phyloP scores from a whole-genome alignment of 2,329 filamentous ascomycete genomes.

The Tricladium varicosporioides region DNA sequence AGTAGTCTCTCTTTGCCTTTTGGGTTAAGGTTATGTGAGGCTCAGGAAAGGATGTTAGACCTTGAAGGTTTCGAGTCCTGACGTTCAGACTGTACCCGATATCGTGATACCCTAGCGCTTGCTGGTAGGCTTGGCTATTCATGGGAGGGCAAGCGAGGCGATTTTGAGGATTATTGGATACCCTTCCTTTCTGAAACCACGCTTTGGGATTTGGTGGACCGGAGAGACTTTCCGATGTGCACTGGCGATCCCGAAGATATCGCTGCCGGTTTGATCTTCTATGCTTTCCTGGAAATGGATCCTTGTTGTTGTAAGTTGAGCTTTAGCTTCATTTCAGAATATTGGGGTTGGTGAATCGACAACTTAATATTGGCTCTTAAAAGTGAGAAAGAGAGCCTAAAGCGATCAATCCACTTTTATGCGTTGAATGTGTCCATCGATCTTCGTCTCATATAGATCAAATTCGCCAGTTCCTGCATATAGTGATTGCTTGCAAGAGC shows the following conservation, averaged over 20 bases:
- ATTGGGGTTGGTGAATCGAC: not conserved
- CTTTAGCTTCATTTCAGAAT: not conserved
- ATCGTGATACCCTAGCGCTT: too few species aligned
- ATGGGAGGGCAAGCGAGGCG: too few species aligned
- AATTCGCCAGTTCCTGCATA: not conserved
- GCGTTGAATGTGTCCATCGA: not conserved
- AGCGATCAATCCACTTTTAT: not conserved
- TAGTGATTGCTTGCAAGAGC: not conserved
- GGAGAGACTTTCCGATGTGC: not conserved
- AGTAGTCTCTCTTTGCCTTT: too few species aligned
- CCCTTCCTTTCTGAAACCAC: not conserved
- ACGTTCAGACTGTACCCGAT: too few species aligned
- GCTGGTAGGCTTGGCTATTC: too few species aligned
- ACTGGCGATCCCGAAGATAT: not conserved
- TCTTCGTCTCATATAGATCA: not conserved
- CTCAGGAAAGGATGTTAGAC: too few species aligned
- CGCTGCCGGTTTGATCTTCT: not conserved
- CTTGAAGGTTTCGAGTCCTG: too few species aligned
- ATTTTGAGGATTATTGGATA: too few species aligned
- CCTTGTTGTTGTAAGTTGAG: not conserved
- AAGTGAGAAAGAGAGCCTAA: not conserved
- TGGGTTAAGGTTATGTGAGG: too few species aligned
- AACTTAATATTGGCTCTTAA: not conserved
- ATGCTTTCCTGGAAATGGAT: not conserved
- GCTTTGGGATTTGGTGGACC: not conserved